phyloP scores from a whole-genome alignment of 805 yeast species.

The Isabelozyma rhagii region DNA sequence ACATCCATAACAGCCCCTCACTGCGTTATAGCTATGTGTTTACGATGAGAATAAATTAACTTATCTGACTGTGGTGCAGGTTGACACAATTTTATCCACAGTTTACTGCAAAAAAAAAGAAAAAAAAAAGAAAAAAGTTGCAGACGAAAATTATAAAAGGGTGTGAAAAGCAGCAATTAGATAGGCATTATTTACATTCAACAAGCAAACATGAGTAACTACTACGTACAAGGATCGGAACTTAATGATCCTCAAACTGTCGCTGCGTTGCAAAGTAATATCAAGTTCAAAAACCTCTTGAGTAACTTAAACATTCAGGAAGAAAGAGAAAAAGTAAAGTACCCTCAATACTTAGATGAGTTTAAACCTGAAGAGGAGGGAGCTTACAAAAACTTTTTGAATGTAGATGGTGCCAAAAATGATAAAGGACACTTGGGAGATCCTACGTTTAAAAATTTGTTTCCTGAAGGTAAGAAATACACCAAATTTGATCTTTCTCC shows the following conservation, averaged over 20 bases:
- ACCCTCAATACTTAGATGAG: conserved; percentile 18
- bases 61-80: no score
- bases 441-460: conserved; percentile 14
- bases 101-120: no score
- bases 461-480: conserved; percentile 11
- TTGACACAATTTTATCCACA: no score
- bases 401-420: conserved; percentile 17
- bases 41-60: no score
- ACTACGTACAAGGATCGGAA: conserved; percentile 2
- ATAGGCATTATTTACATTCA: no score
- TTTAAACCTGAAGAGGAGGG: conserved; percentile 15
- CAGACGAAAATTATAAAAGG: no score
- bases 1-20: no score
- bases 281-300: neutral
- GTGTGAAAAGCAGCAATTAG: no score
- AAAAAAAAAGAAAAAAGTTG: no score
- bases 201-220: neutral
- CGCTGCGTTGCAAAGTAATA: neutral
- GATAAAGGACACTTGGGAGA: conserved; percentile 26
- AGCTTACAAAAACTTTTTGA: conserved; percentile 13
- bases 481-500: conserved; percentile 18
- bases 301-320: conserved; percentile 6
- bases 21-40: no score
- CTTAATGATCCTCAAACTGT: conserved; percentile 1
- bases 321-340: conserved; percentile 13